Conservation (phyloP, 495 filamentous ascomycete genomes). For the Lasiosphaeria ovina region DNA sequence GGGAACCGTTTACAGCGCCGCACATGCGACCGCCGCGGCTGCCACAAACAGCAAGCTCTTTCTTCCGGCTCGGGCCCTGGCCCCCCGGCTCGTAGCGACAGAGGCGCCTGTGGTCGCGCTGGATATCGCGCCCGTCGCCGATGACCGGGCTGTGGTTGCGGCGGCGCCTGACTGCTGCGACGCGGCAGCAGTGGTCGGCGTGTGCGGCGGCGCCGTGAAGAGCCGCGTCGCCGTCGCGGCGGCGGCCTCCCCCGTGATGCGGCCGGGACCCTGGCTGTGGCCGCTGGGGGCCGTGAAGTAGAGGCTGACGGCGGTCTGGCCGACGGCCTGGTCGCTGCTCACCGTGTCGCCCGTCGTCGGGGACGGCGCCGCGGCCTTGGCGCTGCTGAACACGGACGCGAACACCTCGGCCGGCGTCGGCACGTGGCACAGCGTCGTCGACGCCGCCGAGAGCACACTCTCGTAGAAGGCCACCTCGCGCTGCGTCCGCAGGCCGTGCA, state of each 20-base stretch:
- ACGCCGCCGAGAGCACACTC: conserved; percentile 27
- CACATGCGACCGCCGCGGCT: no score
- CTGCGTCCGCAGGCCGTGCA: conserved; percentile 34
- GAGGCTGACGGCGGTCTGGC: conserved; percentile 34
- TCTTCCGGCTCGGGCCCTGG: no score
- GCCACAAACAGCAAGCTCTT: no score
- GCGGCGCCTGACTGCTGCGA: no score
- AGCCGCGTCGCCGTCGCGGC: conserved; percentile 26
- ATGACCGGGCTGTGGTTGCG: no score
- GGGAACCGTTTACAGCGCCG: no score
- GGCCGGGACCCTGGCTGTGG: conserved; percentile 31
- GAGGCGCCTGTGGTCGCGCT: no score
- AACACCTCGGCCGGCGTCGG: conserved; percentile 31
- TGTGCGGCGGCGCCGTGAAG: conserved; percentile 5
- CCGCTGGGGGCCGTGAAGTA: conserved; percentile 33
- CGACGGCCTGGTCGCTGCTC: conserved; percentile 27
- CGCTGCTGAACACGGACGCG: conserved; percentile 26
- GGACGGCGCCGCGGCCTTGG: conserved; percentile 11
- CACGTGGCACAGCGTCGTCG: conserved; percentile 29
- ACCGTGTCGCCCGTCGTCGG: conserved; percentile 26
- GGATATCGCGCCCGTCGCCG: no score
- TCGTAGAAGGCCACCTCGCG: conserved; percentile 29
- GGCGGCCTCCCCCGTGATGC: conserved; percentile 38
- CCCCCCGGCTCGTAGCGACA: no score
- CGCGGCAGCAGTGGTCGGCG: no score